Evolutionary conservation across 352 stramenopile genomes (phyloP).

Genomic region (Globisporangium recalcitrans): DNA sequence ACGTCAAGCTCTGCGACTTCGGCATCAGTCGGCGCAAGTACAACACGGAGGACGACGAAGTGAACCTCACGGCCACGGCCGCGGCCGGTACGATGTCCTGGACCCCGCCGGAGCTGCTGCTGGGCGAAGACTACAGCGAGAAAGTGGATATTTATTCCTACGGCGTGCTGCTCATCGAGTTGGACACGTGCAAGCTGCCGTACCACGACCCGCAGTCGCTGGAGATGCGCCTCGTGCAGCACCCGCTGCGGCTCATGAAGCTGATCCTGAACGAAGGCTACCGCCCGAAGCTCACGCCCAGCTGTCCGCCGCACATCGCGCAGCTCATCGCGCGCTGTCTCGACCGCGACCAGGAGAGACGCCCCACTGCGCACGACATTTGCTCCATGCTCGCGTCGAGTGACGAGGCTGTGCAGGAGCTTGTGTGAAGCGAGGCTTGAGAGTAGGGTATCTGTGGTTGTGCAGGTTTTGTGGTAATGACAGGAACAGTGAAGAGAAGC

Average conservation of each 20-base stretch:
- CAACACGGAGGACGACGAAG: slow-evolving; percentile 30
- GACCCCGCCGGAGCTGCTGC: slow-evolving; percentile 54
- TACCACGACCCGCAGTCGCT: slow-evolving; percentile 52
- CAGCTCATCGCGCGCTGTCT: slow-evolving; percentile 55
- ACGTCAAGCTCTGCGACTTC: slow-evolving; percentile 78
- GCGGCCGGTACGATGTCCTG: slow-evolving; percentile 57
- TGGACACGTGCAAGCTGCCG: slow-evolving; percentile 68
- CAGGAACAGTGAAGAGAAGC: neutral
- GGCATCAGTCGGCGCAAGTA: slow-evolving; percentile 45
- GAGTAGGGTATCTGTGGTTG: neutral
- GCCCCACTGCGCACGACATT: slow-evolving; percentile 48
- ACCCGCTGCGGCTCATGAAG: slow-evolving; percentile 55
- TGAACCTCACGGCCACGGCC: slow-evolving; percentile 45
- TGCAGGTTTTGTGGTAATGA: neutral
- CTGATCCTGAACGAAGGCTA: slow-evolving; percentile 50
- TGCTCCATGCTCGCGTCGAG: slow-evolving; percentile 25
- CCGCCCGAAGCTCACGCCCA: slow-evolving; percentile 45
- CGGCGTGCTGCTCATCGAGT: slow-evolving; percentile 61
- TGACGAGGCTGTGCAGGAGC: slow-evolving; percentile 4
- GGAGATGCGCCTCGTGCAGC: slow-evolving; percentile 34
- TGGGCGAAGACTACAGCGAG: slow-evolving; percentile 67
- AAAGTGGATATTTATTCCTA: slow-evolving; percentile 79
- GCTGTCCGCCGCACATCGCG: slow-evolving; percentile 54
- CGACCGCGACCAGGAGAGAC: slow-evolving; percentile 38
- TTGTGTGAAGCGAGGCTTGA: slow-evolving; percentile 5